phyloP scores from a whole-genome alignment of 345 rosid genomes.

The Fremontodendron californicum region DNA sequence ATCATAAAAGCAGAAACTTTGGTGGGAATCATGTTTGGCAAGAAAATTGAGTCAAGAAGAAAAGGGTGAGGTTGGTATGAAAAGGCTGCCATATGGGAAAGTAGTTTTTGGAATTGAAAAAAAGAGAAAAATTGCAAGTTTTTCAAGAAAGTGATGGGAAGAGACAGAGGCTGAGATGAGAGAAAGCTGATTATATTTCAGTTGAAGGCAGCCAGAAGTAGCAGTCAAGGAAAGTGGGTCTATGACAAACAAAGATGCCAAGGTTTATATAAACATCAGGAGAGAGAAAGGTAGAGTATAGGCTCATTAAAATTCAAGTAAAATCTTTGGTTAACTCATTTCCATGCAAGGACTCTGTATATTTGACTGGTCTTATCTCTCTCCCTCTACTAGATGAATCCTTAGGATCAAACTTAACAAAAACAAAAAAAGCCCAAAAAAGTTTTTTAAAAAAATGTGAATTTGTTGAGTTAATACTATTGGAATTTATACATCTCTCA shows the following conservation, averaged over 20 bases:
- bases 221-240: constrained; percentile 1
- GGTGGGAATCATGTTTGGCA: constrained; percentile 17
- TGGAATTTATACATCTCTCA: no score
- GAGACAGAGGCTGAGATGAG: neutral
- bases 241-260: neutral
- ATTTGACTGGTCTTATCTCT: constrained; percentile 5
- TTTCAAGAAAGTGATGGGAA: neutral
- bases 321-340: neutral
- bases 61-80: constrained; percentile 43
- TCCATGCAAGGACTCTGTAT: neutral
- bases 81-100: constrained; percentile 59
- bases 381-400: neutral
- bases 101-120: neutral
- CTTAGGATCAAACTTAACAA: neutral
- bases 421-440: neutral
- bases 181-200: neutral
- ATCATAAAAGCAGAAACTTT: constrained; percentile 23
- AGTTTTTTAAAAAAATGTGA: no score
- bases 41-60: constrained; percentile 44
- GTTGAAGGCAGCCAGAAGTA: neutral
- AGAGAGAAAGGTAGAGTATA: neutral
- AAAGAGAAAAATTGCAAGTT: neutral
- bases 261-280: constrained; percentile 1
- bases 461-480: no score
- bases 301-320: neutral